Base-by-base conservation (phyloP, 2,329 filamentous ascomycete species). In the Penicillium italicum region DNA sequence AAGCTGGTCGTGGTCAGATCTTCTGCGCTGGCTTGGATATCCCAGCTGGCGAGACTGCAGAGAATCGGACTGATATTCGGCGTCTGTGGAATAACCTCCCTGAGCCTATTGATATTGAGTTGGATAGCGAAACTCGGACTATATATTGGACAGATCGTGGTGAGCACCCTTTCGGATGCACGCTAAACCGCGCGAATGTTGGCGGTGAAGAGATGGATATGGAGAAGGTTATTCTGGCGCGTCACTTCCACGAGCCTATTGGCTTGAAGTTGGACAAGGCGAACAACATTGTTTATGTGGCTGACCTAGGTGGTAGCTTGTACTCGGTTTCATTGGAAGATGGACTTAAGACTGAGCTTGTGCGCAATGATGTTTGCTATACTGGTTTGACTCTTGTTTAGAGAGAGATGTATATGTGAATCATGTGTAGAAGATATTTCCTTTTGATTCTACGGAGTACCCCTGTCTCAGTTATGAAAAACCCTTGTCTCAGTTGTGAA, bases 131-230 rank as follows among this genome's bases (percentile, higher is more conserved):
- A 0, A 64, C 66, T 3, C 65, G 74, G 28, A 71, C 66, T 1
- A 69, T 86, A 26, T 86, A 82, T 66, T 86, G 83, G 84, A 85
- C 83, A 0, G 84, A 86, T 59, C 74, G 84, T 0, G 84, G 83
- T 4, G 83, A 86, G 59, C 67, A 79, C 1, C 83, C 83, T 0
- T 64, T 69, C 9, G 83, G 83, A 0, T 84, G 83, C 63, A 77
- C 77, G 11, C 58, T 86, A 55, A 82, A 84, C 63, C 66, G 73
- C 6, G 70, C 70, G 1, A 55, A 57, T 48, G 44, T 64, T 11
- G 55, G 56, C 11, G 56, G 50, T 26, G 54, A 57, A 22, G 47
- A 34, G 0, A 41, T 49, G 31, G 54, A 54, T 40, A 45, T 48
- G 28, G 30, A 60, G 20, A 60, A 61, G 49, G 58, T 65, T 8